Conservation (phyloP, 1,139 yeast genomes). For the Yamadazyma siamensis region DNA sequence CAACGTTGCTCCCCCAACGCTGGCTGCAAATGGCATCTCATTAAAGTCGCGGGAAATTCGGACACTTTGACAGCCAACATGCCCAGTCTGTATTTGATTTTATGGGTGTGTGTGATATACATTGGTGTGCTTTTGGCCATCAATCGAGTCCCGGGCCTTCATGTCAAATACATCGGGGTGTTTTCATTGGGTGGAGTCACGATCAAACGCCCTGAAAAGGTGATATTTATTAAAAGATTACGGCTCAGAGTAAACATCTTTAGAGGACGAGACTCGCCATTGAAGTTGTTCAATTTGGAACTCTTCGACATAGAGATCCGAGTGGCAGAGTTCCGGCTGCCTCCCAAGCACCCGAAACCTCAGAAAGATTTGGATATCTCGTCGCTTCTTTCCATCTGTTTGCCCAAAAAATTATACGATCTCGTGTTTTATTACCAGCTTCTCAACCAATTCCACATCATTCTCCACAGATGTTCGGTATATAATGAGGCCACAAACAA, state of each 20-base stretch:
- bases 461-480: constrained; percentile 24
- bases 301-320: constrained; percentile 24
- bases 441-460: constrained; percentile 31
- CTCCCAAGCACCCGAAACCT: background rate
- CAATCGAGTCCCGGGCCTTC: constrained; percentile 32
- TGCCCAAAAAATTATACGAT: constrained; percentile 16
- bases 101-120: constrained; percentile 10
- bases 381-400: constrained; percentile 6
- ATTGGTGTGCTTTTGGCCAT: constrained; percentile 17
- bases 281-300: constrained; percentile 31
- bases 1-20: too few relatives aligned
- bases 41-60: constrained; percentile 1
- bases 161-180: constrained; percentile 38
- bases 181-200: constrained; percentile 29
- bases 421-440: constrained; percentile 17
- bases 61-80: constrained; percentile 1
- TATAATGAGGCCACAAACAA: constrained; percentile 7
- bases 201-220: constrained; percentile 16
- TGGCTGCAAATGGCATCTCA: too few relatives aligned
- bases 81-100: constrained; percentile 2
- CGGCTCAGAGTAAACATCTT: constrained; percentile 25
- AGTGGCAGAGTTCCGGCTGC: too few relatives aligned
- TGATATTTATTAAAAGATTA: constrained; percentile 20
- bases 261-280: constrained; percentile 23
- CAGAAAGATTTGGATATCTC: constrained; percentile 6